Evolutionary conservation across 306 rosid genomes (phyloP).

Genomic region (Cucurbita moschata): DNA sequence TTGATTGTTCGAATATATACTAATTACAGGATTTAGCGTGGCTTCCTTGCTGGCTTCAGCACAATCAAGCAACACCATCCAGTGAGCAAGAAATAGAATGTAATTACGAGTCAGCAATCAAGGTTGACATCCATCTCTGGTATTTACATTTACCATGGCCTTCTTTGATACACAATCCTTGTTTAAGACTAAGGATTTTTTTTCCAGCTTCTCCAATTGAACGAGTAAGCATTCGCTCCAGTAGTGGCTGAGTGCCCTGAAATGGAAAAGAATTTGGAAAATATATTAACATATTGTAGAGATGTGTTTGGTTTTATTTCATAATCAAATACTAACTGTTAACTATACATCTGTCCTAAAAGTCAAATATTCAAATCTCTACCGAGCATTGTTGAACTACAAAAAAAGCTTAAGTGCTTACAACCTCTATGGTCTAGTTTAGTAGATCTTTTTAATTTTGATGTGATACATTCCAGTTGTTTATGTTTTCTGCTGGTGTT

Average conservation of each 20-base stretch:
- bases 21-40: constrained; percentile 58
- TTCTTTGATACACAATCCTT: background rate
- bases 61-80: constrained; percentile 29
- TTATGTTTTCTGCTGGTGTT: background rate
- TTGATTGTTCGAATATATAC: background rate
- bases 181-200: background rate
- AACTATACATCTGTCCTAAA: background rate
- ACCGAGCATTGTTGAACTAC: background rate
- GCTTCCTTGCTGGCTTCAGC: constrained; percentile 86
- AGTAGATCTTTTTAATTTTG: background rate
- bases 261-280: background rate
- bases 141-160: constrained; percentile 1
- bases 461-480: background rate
- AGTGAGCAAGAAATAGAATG: constrained; percentile 21
- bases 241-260: background rate
- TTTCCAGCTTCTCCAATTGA: background rate
- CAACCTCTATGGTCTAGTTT: background rate
- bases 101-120: constrained; percentile 16
- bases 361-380: background rate
- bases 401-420: background rate
- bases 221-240: background rate
- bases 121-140: constrained; percentile 30
- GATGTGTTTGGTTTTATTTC: background rate
- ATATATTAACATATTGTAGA: background rate
- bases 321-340: background rate